Evolutionary conservation across 2,329 filamentous ascomycete species (phyloP).

Genomic region (Lasiodiplodia citricola): DNA sequence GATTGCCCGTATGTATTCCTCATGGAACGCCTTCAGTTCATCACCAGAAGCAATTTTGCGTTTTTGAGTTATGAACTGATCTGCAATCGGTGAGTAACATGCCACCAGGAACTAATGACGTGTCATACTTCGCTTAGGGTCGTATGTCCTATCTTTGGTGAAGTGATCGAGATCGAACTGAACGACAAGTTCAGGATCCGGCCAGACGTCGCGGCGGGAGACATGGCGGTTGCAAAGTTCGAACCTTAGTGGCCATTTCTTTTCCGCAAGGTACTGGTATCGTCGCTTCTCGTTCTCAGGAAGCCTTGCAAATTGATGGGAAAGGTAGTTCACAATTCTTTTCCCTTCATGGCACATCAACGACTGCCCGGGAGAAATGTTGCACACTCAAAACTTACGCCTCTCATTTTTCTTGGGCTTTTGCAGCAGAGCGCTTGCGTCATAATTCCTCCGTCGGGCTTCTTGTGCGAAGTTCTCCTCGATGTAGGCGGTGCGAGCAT

Average conservation of each 20-base stretch:
- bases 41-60: no score
- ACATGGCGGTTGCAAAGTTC: not conserved
- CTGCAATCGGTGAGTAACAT: not conserved
- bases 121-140: not conserved
- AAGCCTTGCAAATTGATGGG: not conserved
- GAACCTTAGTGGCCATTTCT: not conserved
- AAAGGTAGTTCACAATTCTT: not conserved
- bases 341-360: not conserved
- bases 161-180: not conserved
- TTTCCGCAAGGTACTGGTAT: not conserved
- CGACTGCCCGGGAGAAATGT: no score
- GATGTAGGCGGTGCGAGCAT: not conserved
- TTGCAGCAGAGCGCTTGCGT: not conserved
- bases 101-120: not conserved
- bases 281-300: not conserved
- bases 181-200: not conserved
- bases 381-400: not conserved
- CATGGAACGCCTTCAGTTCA: not conserved
- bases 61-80: not conserved
- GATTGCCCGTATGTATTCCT: not conserved
- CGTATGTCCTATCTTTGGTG: not conserved
- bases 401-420: not conserved
- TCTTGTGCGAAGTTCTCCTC: not conserved
- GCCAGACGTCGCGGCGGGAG: not conserved
- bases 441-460: not conserved